These are phyloP conservation scores for Rhodotorula sp. DNA, from an alignment of 1,284 basidiomycete genomes.

Conservation along the genomic window DNA sequence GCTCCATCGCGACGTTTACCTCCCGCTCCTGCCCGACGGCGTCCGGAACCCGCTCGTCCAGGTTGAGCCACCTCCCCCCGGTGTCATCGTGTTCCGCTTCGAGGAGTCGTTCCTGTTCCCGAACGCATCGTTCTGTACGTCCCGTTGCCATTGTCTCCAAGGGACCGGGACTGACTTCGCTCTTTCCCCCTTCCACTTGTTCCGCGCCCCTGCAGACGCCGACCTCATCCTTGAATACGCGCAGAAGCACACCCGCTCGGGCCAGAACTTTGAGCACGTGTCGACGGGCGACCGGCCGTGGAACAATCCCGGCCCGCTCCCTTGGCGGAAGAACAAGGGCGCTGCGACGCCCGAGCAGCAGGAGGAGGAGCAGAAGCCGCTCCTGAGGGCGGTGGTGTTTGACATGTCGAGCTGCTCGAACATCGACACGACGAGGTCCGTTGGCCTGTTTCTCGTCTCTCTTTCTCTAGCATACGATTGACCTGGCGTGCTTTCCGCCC, in stretches of 20 bases:
- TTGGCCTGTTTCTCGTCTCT: too few species aligned
- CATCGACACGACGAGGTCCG: constrained; percentile 74
- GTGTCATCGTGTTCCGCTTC: constrained; percentile 88
- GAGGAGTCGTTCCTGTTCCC: constrained; percentile 94
- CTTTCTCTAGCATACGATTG: neutral
- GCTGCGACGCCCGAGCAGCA: constrained; percentile 54
- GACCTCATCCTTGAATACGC: constrained; percentile 77
- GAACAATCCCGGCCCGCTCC: constrained; percentile 72
- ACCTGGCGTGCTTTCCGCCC: neutral
- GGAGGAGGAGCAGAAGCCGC: constrained; percentile 60
- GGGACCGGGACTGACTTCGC: neutral
- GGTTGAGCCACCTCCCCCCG: constrained; percentile 77
- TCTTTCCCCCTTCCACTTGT: too few species aligned
- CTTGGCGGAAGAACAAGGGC: constrained; percentile 41
- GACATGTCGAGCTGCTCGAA: constrained; percentile 80
- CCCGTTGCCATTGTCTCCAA: too few species aligned
- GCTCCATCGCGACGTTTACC: constrained; percentile 69
- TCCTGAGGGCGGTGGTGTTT: constrained; percentile 81
- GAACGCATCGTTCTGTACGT: constrained; percentile 66
- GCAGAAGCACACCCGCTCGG: constrained; percentile 70
- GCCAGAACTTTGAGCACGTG: constrained; percentile 57
- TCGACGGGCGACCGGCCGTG: constrained; percentile 74
- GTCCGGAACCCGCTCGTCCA: constrained; percentile 72
- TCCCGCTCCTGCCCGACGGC: constrained; percentile 66
- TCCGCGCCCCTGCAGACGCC: constrained; percentile 64